These are phyloP conservation scores for Aspergillus pseudoterreus DNA, from an alignment of 2,329 filamentous ascomycete genomes.

Conservation along the genomic window DNA sequence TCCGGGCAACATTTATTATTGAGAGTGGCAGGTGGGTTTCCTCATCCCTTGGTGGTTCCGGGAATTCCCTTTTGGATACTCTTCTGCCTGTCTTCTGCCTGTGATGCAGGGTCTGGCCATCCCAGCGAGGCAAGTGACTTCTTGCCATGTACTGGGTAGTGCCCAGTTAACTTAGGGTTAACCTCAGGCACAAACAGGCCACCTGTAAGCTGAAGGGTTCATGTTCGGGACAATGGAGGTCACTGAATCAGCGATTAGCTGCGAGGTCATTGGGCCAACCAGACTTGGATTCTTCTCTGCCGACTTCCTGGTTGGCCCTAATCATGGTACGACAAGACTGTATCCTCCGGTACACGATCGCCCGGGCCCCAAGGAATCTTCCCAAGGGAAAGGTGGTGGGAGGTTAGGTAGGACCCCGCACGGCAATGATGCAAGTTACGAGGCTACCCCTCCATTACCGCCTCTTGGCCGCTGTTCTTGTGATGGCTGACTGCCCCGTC, in stretches of 20 bases:
- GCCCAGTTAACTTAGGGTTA: too few species aligned
- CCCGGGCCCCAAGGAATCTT: neutral
- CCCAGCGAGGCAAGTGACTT: too few species aligned
- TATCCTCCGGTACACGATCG: neutral
- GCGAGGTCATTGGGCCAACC: neutral
- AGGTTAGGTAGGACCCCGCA: constrained; percentile 7
- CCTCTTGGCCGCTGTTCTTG: constrained; percentile 12
- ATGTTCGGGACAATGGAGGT: neutral
- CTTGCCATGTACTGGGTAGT: too few species aligned
- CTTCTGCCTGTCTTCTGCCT: too few species aligned
- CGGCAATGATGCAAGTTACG: constrained; percentile 1
- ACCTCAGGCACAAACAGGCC: too few species aligned
- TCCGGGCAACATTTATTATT: neutral
- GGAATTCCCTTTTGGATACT: too few species aligned
- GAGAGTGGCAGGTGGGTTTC: neutral
- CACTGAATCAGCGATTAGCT: neutral
- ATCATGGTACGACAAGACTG: neutral
- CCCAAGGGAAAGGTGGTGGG: neutral
- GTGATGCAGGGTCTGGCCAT: too few species aligned
- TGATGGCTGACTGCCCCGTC: constrained; percentile 5
- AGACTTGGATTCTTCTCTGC: too few species aligned
- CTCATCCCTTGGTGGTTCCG: neutral
- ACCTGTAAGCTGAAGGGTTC: too few species aligned
- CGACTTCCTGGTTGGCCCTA: neutral
- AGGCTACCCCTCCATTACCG: constrained; percentile 10